Evolutionary conservation across 805 yeast species (phyloP).

Genomic region (Saccharomyces paradoxus): DNA sequence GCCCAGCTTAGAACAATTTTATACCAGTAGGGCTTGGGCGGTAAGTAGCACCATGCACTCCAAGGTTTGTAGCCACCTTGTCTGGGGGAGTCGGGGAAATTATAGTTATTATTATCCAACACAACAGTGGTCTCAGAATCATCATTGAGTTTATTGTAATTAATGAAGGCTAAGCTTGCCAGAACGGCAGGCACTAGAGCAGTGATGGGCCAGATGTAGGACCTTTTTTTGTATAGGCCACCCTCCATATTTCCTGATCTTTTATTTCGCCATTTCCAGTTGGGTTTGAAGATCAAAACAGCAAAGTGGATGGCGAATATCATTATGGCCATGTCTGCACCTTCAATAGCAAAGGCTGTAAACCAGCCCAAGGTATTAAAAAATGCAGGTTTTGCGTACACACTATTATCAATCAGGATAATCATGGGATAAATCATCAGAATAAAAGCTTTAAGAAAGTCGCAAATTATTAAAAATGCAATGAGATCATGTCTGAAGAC

Average conservation of each 20-base stretch:
- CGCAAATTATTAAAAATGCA: conserved; percentile 58
- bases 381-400: conserved; percentile 43
- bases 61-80: conserved; percentile 50
- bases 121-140: conserved; percentile 17
- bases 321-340: conserved; percentile 77
- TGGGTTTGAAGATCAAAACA: conserved; percentile 60
- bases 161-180: conserved; percentile 65
- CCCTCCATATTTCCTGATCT: conserved; percentile 50
- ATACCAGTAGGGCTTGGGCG: conserved; percentile 66
- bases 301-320: conserved; percentile 79
- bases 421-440: conserved; percentile 62
- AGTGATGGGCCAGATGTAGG: conserved; percentile 49
- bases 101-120: conserved; percentile 18
- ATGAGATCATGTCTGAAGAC: conserved; percentile 68
- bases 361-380: conserved; percentile 70
- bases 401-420: conserved; percentile 35
- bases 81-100: conserved; percentile 19
- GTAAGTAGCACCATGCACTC: conserved; percentile 73
- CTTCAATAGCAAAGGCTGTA: conserved; percentile 73
- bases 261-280: conserved; percentile 35
- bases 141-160: conserved; percentile 17
- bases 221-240: conserved; percentile 57
- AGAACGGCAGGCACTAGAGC: conserved; percentile 55
- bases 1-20: conserved; percentile 71
- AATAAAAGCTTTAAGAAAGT: conserved; percentile 63